A percentile compares a stretch with the other conserved stretches of the same genome.
phyloP scores from a whole-genome alignment of 352 stramenopile genomes.

The Nothophytophthora sp. region DNA sequence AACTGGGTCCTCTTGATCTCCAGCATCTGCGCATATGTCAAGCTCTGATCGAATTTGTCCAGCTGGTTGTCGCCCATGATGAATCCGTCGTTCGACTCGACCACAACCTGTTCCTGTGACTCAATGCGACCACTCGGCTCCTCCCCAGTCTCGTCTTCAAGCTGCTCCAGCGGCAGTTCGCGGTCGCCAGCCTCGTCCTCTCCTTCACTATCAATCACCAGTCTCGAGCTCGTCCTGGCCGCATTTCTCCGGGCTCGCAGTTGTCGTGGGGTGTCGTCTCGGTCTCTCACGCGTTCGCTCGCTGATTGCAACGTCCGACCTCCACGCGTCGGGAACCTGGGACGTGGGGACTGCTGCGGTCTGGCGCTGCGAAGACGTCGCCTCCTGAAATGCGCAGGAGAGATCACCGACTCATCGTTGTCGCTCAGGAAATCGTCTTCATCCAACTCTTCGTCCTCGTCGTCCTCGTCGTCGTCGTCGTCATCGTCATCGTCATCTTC shows the following conservation, averaged over 20 bases:
- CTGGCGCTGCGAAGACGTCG: conserved; percentile 39
- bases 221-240: conserved; percentile 21
- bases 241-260: conserved; percentile 24
- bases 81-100: conserved; percentile 83
- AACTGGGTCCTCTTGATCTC: conserved; percentile 48
- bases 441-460: conserved; percentile 53
- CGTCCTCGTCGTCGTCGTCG: conserved; percentile 59
- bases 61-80: conserved; percentile 83
- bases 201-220: conserved; percentile 29
- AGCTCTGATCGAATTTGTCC: conserved; percentile 72
- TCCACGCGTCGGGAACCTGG: conserved; percentile 34
- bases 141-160: not conserved
- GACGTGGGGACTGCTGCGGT: conserved; percentile 11
- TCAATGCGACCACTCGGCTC: conserved; percentile 6
- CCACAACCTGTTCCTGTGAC: conserved; percentile 46
- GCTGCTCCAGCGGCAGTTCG: conserved; percentile 6
- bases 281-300: conserved; percentile 12
- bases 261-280: conserved; percentile 26
- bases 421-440: conserved; percentile 61
- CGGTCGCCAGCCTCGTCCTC: conserved; percentile 22
- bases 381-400: conserved; percentile 37
- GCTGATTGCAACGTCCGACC: conserved; percentile 36
- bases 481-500: too few relatives aligned
- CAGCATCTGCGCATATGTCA: conserved; percentile 71
- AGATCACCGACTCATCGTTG: conserved; percentile 35